phyloP scores from a whole-genome alignment of 768 basidiomycete genomes.

The Pulveroboletus sp. region DNA sequence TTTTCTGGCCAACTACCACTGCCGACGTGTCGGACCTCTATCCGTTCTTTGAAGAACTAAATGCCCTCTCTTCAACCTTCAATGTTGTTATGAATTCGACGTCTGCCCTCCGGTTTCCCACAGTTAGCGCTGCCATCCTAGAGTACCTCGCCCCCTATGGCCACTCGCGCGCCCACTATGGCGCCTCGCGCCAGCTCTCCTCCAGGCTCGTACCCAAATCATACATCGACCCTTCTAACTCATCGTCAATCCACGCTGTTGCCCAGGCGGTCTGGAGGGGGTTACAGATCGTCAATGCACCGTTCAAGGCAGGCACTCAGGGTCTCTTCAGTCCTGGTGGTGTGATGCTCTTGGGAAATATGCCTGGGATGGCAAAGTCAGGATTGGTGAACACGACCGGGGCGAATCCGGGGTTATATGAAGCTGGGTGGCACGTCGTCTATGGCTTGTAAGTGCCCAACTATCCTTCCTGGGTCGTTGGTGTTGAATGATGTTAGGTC shows the following conservation, averaged over 20 bases:
- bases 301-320: not conserved
- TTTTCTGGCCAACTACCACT: constrained; percentile 11
- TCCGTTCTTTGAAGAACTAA: constrained; percentile 18
- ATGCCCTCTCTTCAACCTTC: constrained; percentile 11
- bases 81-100: constrained; percentile 17
- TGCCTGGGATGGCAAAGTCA: constrained; percentile 8
- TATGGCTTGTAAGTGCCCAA: no score
- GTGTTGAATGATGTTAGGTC: not conserved
- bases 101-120: constrained; percentile 10
- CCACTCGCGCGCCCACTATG: constrained; percentile 9
- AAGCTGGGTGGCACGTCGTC: constrained; percentile 12
- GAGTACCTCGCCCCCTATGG: constrained; percentile 11
- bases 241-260: not conserved
- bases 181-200: constrained; percentile 7
- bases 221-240: constrained; percentile 9
- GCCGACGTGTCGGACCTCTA: constrained; percentile 8
- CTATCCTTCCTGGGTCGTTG: no score
- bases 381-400: not conserved
- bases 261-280: no score
- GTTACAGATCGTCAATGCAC: not conserved
- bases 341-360: not conserved
- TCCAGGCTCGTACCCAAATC: constrained; percentile 8
- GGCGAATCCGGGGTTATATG: not conserved
- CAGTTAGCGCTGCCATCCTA: constrained; percentile 6
- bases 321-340: no score